phyloP scores from a whole-genome alignment of 208 protist species.

The Trypanosoma avium region DNA sequence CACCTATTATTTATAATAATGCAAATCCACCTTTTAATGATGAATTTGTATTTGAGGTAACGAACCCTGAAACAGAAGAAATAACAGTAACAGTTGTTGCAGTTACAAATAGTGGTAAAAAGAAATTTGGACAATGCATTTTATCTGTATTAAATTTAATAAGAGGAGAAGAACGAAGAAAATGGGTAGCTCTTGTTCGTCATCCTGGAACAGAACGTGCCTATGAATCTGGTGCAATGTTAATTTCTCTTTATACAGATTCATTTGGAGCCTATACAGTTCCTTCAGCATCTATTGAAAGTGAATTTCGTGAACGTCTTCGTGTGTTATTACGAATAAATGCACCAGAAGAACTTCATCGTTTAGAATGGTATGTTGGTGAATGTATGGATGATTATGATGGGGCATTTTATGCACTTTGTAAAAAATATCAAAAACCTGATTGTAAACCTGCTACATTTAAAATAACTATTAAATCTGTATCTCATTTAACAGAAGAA shows the following conservation, averaged over 20 bases:
- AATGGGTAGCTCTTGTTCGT: slow-evolving; percentile 74
- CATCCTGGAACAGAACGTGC: slow-evolving; percentile 62
- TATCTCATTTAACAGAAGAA: slow-evolving; percentile 45
- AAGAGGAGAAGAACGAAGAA: slow-evolving; percentile 47
- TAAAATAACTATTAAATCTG: slow-evolving; percentile 46
- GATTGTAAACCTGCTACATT: slow-evolving; percentile 30
- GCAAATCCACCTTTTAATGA: slow-evolving; percentile 69
- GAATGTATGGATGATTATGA: slow-evolving; percentile 36
- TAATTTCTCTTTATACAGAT: slow-evolving; percentile 71
- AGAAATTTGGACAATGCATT: slow-evolving; percentile 69
- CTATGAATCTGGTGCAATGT: slow-evolving; percentile 67
- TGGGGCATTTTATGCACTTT: slow-evolving; percentile 13
- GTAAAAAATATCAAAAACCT: slow-evolving; percentile 16
- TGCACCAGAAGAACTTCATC: slow-evolving; percentile 73
- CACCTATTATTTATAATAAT: slow-evolving; percentile 39
- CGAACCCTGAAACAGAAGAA: slow-evolving; percentile 54
- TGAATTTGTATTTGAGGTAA: slow-evolving; percentile 73
- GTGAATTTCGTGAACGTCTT: slow-evolving; percentile 49
- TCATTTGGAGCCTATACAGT: slow-evolving; percentile 48
- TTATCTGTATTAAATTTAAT: slow-evolving; percentile 62
- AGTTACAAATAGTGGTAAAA: slow-evolving; percentile 18
- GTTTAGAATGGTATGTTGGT: slow-evolving; percentile 76
- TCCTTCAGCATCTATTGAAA: slow-evolving; percentile 50
- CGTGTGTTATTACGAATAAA: slow-evolving; percentile 52
- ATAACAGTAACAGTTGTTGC: slow-evolving; percentile 68